Base-by-base conservation (phyloP, 2,329 filamentous ascomycete genomes). In the Nemania diffusa region DNA sequence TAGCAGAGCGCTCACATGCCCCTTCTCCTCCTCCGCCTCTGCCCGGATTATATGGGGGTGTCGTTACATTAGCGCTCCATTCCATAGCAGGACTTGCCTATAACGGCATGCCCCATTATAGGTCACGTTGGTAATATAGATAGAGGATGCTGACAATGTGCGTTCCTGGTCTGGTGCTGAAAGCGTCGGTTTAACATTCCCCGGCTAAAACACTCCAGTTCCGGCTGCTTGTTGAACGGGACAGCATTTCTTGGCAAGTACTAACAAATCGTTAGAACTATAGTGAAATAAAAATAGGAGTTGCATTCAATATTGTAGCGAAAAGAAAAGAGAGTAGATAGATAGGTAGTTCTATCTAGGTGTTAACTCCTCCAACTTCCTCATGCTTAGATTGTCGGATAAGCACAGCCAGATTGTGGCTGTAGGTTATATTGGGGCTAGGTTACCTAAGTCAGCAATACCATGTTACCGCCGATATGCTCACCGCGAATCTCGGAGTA, bases 371-470 rank as follows among this genome's bases (percentile, higher is more conserved):
- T 40, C 37, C 37, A 40, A 40, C 37, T 13, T 40, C 37, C 4
- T 15, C 11, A 11, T 34, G 32, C 11, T 11, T 40, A 15, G 15
- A 5, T 40, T 5, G 37, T 40, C 37, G 37, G 37, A 15, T 40
- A 40, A 40, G 37, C 37, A 15, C 37, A 40, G 37, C 37, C 37
- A 15, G 22, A 51, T 29, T 17, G n/a, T 27, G 24, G 48, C 24
- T n/a, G 27, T 50, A 29, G 11, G 20, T 22, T 46, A 37, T 52
- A 37, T 27, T 22, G 53, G 53, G 22, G 53, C 34, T 15, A 26
- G 27, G 26, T 17, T 22, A n/a, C n/a, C n/a, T n/a, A n/a, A 27
- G 34, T 55, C 50, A 61, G 58, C 59, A 34, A 13, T 34, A 26
- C 26, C 40, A 32, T 34, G 40, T 52, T 51, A 2, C 46, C 32